A percentile compares a stretch with the other conserved stretches of the same genome.
Evolutionary conservation across 805 yeast genomes (phyloP).

Genomic region (Starmerella powellii): DNA sequence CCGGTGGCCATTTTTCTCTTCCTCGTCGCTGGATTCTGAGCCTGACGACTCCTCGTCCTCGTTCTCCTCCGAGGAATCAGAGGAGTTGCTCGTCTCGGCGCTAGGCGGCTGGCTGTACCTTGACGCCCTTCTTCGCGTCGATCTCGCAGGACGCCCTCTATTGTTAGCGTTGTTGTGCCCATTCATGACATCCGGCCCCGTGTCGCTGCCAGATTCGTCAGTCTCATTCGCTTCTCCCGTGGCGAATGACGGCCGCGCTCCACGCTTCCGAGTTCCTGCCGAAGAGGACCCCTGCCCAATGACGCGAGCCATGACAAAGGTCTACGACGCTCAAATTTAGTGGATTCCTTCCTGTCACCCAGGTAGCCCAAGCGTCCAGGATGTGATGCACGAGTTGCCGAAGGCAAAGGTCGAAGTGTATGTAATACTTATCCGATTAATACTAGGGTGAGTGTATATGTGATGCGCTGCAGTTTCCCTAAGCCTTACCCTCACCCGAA

Average conservation of each 20-base stretch:
- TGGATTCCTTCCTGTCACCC: background rate
- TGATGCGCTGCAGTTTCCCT: slow-evolving; percentile 5
- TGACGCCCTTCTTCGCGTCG: background rate
- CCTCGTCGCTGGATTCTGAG: background rate
- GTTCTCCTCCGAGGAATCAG: slow-evolving; percentile 1
- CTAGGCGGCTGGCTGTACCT: background rate
- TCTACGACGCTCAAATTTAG: background rate
- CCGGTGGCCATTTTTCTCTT: background rate
- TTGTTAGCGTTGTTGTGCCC: too few species aligned
- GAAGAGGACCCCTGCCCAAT: slow-evolving; percentile 17
- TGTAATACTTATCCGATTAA: slow-evolving; percentile 3
- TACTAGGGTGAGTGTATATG: slow-evolving; percentile 4
- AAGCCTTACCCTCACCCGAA: background rate
- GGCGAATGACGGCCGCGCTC: background rate
- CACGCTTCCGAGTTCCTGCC: background rate
- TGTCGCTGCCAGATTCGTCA: background rate
- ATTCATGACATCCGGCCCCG: background rate
- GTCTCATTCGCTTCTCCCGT: background rate
- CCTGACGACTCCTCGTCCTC: background rate
- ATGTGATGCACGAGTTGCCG: background rate
- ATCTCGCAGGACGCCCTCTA: background rate
- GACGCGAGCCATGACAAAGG: slow-evolving; percentile 11
- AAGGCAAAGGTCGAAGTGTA: slow-evolving; percentile 3
- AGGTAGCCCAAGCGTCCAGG: background rate
- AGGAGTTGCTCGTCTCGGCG: background rate